A percentile compares a stretch with the other conserved stretches of the same genome.
phyloP scores from a whole-genome alignment of 2,329 filamentous ascomycete genomes.

The Hawksworthiomyces lignivorus region DNA sequence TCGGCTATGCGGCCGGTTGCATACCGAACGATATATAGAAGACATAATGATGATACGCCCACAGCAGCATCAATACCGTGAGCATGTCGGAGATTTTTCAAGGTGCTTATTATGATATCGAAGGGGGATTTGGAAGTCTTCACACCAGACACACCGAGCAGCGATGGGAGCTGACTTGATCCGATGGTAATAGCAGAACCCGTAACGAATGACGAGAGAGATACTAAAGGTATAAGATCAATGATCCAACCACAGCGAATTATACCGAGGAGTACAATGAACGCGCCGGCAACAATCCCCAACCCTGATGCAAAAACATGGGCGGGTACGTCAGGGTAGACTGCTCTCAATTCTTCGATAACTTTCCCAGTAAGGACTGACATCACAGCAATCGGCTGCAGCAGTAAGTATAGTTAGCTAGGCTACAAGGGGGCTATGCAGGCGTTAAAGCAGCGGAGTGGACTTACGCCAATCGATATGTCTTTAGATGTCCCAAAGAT shows the following conservation, averaged over 20 bases:
- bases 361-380: slow-evolving; percentile 43
- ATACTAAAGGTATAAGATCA: slow-evolving; percentile 43
- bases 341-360: slow-evolving; percentile 29
- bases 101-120: slow-evolving; percentile 35
- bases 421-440: no score
- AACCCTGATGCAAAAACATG: slow-evolving; percentile 36
- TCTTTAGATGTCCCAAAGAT: slow-evolving; percentile 79
- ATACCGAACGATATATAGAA: slow-evolving; percentile 58
- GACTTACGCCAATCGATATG: slow-evolving; percentile 63
- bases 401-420: no score
- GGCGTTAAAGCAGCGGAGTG: no score
- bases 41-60: slow-evolving; percentile 57
- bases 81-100: slow-evolving; percentile 32
- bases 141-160: slow-evolving; percentile 35
- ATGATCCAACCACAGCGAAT: slow-evolving; percentile 42
- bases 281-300: slow-evolving; percentile 35
- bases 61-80: slow-evolving; percentile 60
- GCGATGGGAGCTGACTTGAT: slow-evolving; percentile 36
- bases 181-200: slow-evolving; percentile 44
- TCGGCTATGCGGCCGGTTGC: slow-evolving; percentile 53
- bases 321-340: slow-evolving; percentile 25
- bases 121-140: slow-evolving; percentile 39
- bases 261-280: slow-evolving; percentile 38
- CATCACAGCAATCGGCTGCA: slow-evolving; percentile 50
- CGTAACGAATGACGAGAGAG: slow-evolving; percentile 44